Conservation (phyloP, 495 filamentous ascomycete genomes). For the Xylaria nigripes region DNA sequence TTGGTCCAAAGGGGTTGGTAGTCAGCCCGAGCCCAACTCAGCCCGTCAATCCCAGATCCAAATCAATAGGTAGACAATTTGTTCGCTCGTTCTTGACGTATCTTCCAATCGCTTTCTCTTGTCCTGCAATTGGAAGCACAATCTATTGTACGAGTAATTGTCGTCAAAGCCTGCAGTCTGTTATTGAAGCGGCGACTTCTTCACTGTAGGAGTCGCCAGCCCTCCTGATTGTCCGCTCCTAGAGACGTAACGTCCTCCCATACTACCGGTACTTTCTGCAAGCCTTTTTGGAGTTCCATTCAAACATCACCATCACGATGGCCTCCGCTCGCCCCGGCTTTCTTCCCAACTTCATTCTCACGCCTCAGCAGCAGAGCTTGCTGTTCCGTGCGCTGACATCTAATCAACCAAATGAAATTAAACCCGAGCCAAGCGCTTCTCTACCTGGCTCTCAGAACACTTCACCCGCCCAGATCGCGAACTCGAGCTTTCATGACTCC, state of each 20-base stretch:
- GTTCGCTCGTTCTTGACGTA: background rate
- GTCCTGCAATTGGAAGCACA: background rate
- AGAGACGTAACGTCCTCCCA: background rate
- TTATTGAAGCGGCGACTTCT: conserved; percentile 10
- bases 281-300: background rate
- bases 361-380: conserved; percentile 79
- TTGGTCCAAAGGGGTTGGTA: conserved; percentile 1
- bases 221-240: background rate
- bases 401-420: conserved; percentile 41
- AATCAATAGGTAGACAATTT: background rate
- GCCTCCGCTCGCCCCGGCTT: conserved; percentile 34
- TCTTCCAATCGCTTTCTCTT: background rate
- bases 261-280: background rate
- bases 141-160: background rate
- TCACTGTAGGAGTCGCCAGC: background rate
- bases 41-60: too few relatives aligned
- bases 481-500: conserved; percentile 30
- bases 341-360: conserved; percentile 49
- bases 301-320: conserved; percentile 30
- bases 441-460: conserved; percentile 48
- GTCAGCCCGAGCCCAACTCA: background rate
- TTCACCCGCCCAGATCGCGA: conserved; percentile 37
- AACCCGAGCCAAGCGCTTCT: conserved; percentile 33
- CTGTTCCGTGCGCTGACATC: conserved; percentile 82
- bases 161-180: background rate